Percentiles rank a stretch among this genome's conserved stretches.
Conservation (phyloP, 108 stramenopile species). For the Cyclotella kingstonii region DNA sequence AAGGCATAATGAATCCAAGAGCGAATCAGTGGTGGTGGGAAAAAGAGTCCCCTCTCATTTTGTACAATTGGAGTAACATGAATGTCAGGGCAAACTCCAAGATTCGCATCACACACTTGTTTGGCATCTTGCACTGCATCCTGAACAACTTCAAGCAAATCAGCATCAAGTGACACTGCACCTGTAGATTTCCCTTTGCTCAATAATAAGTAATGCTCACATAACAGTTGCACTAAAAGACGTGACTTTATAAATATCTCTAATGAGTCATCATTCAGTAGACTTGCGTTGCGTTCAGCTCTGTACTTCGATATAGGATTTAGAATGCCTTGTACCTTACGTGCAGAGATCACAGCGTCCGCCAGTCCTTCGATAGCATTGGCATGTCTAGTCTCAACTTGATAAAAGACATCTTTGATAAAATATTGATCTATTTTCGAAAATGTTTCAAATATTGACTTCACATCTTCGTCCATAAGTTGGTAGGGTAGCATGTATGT, state of each 20-base stretch:
- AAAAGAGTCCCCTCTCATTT: slow-evolving; percentile 9
- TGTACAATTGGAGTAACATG: not conserved
- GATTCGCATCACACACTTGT: slow-evolving; percentile 71
- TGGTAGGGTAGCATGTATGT: slow-evolving; percentile 24
- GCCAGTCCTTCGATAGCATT: slow-evolving; percentile 65
- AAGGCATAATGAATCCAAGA: slow-evolving; percentile 79
- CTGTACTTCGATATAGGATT: slow-evolving; percentile 11
- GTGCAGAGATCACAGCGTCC: slow-evolving; percentile 56
- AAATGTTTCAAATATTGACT: slow-evolving; percentile 8
- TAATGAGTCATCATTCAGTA: slow-evolving; percentile 11
- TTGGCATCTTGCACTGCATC: slow-evolving; percentile 70
- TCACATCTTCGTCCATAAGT: slow-evolving; percentile 19
- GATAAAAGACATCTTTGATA: slow-evolving; percentile 42
- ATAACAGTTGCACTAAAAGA: slow-evolving; percentile 57
- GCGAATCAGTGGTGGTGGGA: slow-evolving; percentile 56
- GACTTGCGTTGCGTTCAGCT: not conserved
- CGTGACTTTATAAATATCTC: slow-evolving; percentile 52
- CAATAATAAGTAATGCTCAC: slow-evolving; percentile 61
- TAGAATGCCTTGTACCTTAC: slow-evolving; percentile 7
- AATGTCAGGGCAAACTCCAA: slow-evolving; percentile 46
- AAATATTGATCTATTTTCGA: slow-evolving; percentile 23
- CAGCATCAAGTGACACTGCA: slow-evolving; percentile 45
- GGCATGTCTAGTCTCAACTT: slow-evolving; percentile 71
- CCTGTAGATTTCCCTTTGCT: slow-evolving; percentile 47
- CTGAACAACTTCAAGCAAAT: slow-evolving; percentile 44